These are phyloP conservation scores for Lippia alba DNA, from an alignment of 305 asterid species.

Conservation along the genomic window DNA sequence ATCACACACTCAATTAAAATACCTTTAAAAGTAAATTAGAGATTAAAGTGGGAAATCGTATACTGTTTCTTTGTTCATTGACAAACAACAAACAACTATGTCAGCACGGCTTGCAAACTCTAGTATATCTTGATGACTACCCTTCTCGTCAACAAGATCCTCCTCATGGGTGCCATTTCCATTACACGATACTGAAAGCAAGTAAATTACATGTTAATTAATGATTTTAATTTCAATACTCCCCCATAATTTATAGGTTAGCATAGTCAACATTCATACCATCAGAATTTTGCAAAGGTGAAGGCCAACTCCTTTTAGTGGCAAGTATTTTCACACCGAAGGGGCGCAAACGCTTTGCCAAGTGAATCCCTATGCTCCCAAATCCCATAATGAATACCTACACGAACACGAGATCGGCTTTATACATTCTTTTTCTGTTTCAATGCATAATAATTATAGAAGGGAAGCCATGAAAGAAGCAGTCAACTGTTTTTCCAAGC, in stretches of 20 bases:
- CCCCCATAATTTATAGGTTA: background rate
- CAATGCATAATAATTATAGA: background rate
- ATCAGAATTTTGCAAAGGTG: conserved; percentile 43
- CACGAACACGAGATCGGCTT: conserved; percentile 23
- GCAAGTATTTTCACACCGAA: conserved; percentile 93
- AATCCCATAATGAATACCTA: conserved; percentile 84
- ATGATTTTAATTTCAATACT: conserved; percentile 8
- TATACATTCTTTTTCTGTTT: background rate
- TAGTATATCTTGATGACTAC: conserved; percentile 68
- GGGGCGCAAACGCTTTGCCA: conserved; percentile 88
- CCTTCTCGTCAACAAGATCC: conserved; percentile 83
- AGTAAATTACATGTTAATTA: conserved; percentile 26
- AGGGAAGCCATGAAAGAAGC: conserved; percentile 23
- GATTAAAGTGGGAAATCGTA: conserved; percentile 5
- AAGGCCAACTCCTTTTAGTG: conserved; percentile 86
- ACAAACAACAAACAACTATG: conserved; percentile 84
- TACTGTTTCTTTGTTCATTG: conserved; percentile 83
- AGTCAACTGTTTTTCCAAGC: conserved; percentile 85
- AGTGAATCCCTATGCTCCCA: conserved; percentile 85
- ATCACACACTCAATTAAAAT: conserved; percentile 21
- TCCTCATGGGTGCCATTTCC: conserved; percentile 43
- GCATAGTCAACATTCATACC: conserved; percentile 46
- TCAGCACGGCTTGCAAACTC: conserved; percentile 80
- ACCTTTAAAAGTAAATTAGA: background rate
- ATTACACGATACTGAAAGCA: conserved; percentile 31